Conservation (phyloP, 306 rosid species). For the Cicer bijugum region DNA sequence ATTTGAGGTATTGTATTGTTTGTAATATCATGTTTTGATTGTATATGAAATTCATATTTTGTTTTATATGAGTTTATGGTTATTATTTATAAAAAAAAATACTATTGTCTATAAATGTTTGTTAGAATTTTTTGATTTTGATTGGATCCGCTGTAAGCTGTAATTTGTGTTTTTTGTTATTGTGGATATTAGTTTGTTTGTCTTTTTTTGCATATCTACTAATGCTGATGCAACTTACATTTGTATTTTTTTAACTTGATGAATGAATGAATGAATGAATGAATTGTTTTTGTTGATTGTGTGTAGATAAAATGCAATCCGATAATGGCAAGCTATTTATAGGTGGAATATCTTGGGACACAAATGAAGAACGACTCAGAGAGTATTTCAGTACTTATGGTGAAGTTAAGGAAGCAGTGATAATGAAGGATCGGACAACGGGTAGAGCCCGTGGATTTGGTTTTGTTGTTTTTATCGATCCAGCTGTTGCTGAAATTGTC, state of each 20-base stretch:
- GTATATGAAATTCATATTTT: slow-evolving; percentile 42
- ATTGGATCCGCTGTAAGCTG: slow-evolving; percentile 55
- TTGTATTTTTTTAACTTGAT: slow-evolving; percentile 47
- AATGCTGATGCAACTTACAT: slow-evolving; percentile 50
- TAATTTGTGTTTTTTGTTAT: slow-evolving; percentile 29
- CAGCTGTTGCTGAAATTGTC: slow-evolving; percentile 78
- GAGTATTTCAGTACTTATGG: slow-evolving; percentile 87
- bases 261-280: slow-evolving; percentile 47
- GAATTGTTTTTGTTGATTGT: slow-evolving; percentile 48
- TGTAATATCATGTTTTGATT: slow-evolving; percentile 36
- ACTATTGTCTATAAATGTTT: slow-evolving; percentile 14
- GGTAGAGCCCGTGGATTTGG: slow-evolving; percentile 99
- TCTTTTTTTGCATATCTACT: slow-evolving; percentile 39
- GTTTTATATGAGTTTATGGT: slow-evolving; percentile 4
- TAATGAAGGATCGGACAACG: slow-evolving; percentile 99
- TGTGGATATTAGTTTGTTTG: slow-evolving; percentile 3
- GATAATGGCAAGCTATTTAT: slow-evolving; percentile 91
- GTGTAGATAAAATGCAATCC: slow-evolving; percentile 89
- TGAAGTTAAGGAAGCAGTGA: slow-evolving; percentile 95
- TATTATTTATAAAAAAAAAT: neutral
- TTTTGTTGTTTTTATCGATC: slow-evolving; percentile 86
- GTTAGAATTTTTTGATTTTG: slow-evolving; percentile 50
- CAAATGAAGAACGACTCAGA: slow-evolving; percentile 93
- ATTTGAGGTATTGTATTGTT: slow-evolving; percentile 57
- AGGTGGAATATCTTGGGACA: slow-evolving; percentile 99